A percentile compares a stretch with the other conserved stretches of the same genome.
Evolutionary conservation across 139 green algal genomes (phyloP).

Genomic region (Chlamydomonas schloesseri): DNA sequence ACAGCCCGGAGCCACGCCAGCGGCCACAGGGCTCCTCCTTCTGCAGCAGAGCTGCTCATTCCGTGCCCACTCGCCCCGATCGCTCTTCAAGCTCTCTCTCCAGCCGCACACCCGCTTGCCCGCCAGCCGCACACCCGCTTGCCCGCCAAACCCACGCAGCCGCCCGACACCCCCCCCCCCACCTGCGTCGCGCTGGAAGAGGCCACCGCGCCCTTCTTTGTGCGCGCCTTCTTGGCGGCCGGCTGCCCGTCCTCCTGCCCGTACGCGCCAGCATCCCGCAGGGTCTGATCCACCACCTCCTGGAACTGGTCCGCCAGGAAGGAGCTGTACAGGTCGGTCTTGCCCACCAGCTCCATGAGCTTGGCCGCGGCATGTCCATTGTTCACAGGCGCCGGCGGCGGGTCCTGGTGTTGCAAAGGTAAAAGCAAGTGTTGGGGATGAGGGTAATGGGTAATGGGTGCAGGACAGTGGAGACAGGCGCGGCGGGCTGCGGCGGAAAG

Average conservation of each 20-base stretch:
- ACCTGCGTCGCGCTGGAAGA: conserved; percentile 41
- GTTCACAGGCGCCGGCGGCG: not conserved
- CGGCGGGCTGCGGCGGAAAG: not conserved
- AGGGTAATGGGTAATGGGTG: not conserved
- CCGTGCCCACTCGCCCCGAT: too few species aligned
- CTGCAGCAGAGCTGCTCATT: too few species aligned
- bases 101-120: too few species aligned
- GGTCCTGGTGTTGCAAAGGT: not conserved
- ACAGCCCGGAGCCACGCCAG: too few species aligned
- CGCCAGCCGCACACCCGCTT: too few species aligned
- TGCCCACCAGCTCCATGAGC: conserved; percentile 66
- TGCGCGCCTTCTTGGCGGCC: not conserved
- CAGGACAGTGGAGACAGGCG: too few species aligned
- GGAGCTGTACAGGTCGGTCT: conserved; percentile 86
- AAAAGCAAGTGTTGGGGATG: not conserved
- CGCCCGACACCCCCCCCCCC: not conserved
- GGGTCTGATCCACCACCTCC: conserved; percentile 46
- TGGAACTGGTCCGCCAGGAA: conserved; percentile 90
- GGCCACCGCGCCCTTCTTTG: conserved; percentile 31
- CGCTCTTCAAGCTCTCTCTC: too few species aligned
- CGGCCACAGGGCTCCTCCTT: too few species aligned
- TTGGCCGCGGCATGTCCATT: not conserved
- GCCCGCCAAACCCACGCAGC: too few species aligned
- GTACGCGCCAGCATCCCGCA: not conserved
- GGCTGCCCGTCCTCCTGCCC: conserved; percentile 37